phyloP scores from a whole-genome alignment of 176 grass and related monocot species.

The Avena atlantica region DNA sequence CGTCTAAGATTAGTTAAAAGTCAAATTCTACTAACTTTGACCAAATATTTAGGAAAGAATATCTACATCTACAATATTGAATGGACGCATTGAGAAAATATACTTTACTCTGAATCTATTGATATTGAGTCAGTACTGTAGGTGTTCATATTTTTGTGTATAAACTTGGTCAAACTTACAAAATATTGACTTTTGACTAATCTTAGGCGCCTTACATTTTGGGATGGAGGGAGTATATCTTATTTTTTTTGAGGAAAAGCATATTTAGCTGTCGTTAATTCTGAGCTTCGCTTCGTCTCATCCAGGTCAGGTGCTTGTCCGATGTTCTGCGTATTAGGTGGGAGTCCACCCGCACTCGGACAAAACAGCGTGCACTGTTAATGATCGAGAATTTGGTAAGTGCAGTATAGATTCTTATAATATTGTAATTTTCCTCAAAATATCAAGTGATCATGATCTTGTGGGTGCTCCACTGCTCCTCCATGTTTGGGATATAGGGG shows the following conservation, averaged over 20 bases:
- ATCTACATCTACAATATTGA: no score
- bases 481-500: neutral
- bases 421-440: slow-evolving; percentile 28
- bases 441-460: neutral
- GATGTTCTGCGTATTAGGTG: slow-evolving; percentile 89
- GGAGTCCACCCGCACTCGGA: slow-evolving; percentile 81
- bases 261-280: slow-evolving; percentile 5
- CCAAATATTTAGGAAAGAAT: no score
- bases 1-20: no score
- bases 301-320: slow-evolving; percentile 79
- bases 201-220: no score
- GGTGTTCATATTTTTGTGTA: no score
- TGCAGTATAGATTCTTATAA: slow-evolving; percentile 30
- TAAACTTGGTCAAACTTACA: no score
- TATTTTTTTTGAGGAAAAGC: neutral
- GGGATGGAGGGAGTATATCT: no score
- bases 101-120: no score
- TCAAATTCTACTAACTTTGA: no score
- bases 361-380: slow-evolving; percentile 83
- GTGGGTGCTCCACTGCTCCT: neutral
- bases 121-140: no score
- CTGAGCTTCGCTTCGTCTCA: slow-evolving; percentile 5
- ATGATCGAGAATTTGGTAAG: slow-evolving; percentile 97
- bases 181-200: no score
- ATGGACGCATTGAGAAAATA: no score